phyloP scores from a whole-genome alignment of 768 basidiomycete genomes.

The Psilocybe tampanensis region DNA sequence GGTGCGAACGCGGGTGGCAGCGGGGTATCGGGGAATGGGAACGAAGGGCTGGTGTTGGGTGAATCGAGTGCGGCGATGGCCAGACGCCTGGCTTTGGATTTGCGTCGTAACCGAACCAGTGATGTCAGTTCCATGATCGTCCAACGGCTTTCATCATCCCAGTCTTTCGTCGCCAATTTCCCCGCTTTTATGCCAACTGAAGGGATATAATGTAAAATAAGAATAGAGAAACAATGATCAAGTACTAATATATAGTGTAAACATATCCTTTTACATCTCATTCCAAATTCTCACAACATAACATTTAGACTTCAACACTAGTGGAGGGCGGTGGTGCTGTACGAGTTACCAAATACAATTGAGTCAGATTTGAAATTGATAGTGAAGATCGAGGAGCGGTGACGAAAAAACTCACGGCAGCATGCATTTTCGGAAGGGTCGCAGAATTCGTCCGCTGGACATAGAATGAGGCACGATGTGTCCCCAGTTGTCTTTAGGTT shows the following conservation, averaged over 20 bases:
- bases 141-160: conserved; percentile 62
- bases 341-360: conserved; percentile 9
- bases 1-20: conserved; percentile 43
- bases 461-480: conserved; percentile 70
- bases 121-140: conserved; percentile 54
- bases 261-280: background rate
- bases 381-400: background rate
- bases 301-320: conserved; percentile 42
- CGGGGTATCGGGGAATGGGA: conserved; percentile 37
- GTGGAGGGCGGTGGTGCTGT: conserved; percentile 45
- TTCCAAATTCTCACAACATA: background rate
- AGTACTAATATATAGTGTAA: conserved; percentile 1
- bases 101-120: conserved; percentile 53
- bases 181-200: conserved; percentile 63
- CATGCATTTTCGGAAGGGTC: conserved; percentile 72
- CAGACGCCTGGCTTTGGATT: conserved; percentile 62
- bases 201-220: conserved; percentile 21
- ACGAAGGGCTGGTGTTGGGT: conserved; percentile 44
- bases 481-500: conserved; percentile 49
- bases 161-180: conserved; percentile 73
- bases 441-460: conserved; percentile 70
- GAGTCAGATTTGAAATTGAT: conserved; percentile 1
- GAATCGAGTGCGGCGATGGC: conserved; percentile 67
- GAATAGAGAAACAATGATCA: conserved; percentile 1
- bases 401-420: conserved; percentile 61